Conservation (phyloP, 2,329 filamentous ascomycete species). For the Penicillium oxalicum region DNA sequence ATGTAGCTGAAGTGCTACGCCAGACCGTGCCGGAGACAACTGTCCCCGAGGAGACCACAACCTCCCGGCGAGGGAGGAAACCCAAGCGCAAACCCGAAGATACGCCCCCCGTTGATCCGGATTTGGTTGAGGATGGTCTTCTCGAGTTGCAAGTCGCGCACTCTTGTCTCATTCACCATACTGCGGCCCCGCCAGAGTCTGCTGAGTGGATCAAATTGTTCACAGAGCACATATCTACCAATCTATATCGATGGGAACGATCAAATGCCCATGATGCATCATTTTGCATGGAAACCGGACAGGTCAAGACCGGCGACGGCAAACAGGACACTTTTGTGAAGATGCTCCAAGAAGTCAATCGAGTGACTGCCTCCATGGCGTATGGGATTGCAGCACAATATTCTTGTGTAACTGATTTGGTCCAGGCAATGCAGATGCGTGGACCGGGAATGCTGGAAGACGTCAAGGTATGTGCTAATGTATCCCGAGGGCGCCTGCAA, state of each 20-base stretch:
- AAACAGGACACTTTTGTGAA: constrained; percentile 62
- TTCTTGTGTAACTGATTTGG: constrained; percentile 51
- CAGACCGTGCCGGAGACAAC: constrained; percentile 33
- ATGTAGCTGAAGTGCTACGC: constrained; percentile 57
- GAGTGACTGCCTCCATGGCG: constrained; percentile 67
- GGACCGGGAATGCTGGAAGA: constrained; percentile 60
- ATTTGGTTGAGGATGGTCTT: constrained; percentile 64
- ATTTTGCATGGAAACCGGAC: constrained; percentile 75
- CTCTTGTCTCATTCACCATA: constrained; percentile 64
- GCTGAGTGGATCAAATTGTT: constrained; percentile 68
- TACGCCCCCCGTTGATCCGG: constrained; percentile 56
- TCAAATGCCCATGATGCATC: constrained; percentile 46
- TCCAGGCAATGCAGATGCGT: constrained; percentile 51
- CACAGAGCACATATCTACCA: constrained; percentile 71
- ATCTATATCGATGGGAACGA: constrained; percentile 57
- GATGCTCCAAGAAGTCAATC: constrained; percentile 69
- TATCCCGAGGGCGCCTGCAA: too few species aligned
- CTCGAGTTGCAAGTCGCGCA: constrained; percentile 65
- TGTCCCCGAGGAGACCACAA: constrained; percentile 14
- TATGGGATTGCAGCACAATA: constrained; percentile 62
- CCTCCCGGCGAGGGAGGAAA: constrained; percentile 24
- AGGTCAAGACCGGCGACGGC: constrained; percentile 65
- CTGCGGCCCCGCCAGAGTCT: constrained; percentile 54
- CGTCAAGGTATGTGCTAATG: constrained; percentile 39
- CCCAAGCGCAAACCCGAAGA: constrained; percentile 37